phyloP scores from a whole-genome alignment of 2,329 filamentous ascomycete genomes.

The Aspergillus sp. region DNA sequence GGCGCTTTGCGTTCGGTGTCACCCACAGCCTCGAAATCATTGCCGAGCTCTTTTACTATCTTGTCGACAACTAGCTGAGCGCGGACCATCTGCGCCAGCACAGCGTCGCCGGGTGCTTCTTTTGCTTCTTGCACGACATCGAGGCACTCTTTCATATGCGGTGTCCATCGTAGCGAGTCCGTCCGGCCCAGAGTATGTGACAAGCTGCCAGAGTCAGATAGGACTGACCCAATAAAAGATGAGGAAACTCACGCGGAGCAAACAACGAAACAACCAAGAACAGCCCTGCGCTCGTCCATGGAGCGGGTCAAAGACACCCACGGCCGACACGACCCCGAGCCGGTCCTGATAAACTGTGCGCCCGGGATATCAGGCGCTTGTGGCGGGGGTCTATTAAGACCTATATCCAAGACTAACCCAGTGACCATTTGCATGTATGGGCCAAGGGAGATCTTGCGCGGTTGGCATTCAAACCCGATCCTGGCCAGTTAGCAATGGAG shows the following conservation, averaged over 20 bases:
- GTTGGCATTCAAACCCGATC: conserved; percentile 9
- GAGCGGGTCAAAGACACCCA: conserved; percentile 5
- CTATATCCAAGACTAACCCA: conserved; percentile 10
- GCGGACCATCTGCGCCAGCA: conserved; percentile 4
- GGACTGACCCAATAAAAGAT: neutral
- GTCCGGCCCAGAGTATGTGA: conserved; percentile 46
- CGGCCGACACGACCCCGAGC: neutral
- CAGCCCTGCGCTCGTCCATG: conserved; percentile 15
- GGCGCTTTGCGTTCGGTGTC: neutral
- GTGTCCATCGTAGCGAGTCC: conserved; percentile 35
- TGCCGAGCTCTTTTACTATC: neutral
- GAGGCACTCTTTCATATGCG: conserved; percentile 12
- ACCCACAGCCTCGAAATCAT: neutral
- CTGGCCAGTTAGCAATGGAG: neutral
- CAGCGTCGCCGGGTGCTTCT: neutral
- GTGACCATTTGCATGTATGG: conserved; percentile 14
- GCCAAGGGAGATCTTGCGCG: conserved; percentile 11
- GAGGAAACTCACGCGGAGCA: conserved; percentile 6
- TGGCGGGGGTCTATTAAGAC: conserved; percentile 8
- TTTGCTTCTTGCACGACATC: neutral
- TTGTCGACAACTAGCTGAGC: conserved; percentile 1
- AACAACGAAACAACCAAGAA: conserved; percentile 12
- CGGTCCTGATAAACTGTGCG: neutral
- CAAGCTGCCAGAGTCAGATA: conserved; percentile 28
- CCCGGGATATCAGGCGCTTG: neutral